Base-by-base conservation (phyloP, 805 yeast genomes). In the Kluyveromyces dobzhanskii region DNA sequence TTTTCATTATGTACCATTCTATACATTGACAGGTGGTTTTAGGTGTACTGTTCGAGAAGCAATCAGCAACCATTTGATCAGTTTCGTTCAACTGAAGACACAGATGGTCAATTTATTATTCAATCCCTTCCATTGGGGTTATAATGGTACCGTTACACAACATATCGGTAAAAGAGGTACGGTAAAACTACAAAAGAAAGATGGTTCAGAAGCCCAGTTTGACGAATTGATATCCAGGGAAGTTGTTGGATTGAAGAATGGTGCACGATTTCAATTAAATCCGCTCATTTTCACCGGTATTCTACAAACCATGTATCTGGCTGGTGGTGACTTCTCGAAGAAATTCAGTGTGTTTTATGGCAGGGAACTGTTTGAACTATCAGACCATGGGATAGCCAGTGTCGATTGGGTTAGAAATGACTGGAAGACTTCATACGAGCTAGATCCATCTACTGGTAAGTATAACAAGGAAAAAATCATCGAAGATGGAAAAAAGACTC, bases 261-360 rank as follows among this genome's bases (percentile, higher is more conserved):
- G 70, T 6, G 55, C 76, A 29, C 67, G 67, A 48, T 70, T 80
- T 48, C 62, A 74, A 57, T 64, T 80, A 54, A 72, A 76, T 44
- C 92, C 92, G 6, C 59, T 72, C 3, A 57, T 81, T 21, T 75
- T 76, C 57, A 77, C 77, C 43, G 95, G 95, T 17, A 71, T 80
- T 40, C 60, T 85, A 19, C 96, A 88, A 59, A 86, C 95, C 2
- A 53, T 81, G 55, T 78, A 75, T 52, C 75, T 88, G 33, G 73
- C 80, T 2, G 59, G 68, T 17, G 73, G 76, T 28, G 69, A 70
- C 40, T 71, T 71, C 41, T 65, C 74, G n/a, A 62, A 65, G 30
- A 58, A 59, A 21, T 80, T 79, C 45, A 62, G 63, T 31, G 73
- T 84, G 2, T 76, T 76, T 57, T 88, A 86, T 47, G 94, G 94